Conservation (phyloP, 2,329 filamentous ascomycete species). For the Zasmidium angulare region DNA sequence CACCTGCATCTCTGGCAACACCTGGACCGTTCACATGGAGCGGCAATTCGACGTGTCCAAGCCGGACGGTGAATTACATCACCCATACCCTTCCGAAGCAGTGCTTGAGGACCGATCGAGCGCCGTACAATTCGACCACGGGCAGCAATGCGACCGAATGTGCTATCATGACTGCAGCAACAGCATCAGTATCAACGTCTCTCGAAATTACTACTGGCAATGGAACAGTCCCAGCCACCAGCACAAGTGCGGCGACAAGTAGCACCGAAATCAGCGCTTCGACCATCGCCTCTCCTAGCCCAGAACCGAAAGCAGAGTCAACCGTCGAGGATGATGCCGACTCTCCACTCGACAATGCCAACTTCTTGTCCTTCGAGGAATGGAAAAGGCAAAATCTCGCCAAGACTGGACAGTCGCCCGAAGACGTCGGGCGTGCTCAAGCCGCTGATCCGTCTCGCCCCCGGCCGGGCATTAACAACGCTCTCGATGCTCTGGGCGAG, state of each 20-base stretch:
- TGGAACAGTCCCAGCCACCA: neutral
- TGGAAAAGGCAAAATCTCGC: constrained; percentile 95
- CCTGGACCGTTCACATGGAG: constrained; percentile 6
- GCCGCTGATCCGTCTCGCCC: constrained; percentile 49
- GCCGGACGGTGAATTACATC: constrained; percentile 75
- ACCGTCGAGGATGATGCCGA: constrained; percentile 59
- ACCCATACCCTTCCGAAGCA: constrained; percentile 75
- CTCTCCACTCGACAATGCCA: constrained; percentile 68
- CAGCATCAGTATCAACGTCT: neutral
- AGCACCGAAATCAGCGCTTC: constrained; percentile 1
- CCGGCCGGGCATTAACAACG: constrained; percentile 60
- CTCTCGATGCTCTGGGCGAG: constrained; percentile 77
- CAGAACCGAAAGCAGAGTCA: constrained; percentile 9
- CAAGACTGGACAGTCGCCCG: constrained; percentile 76
- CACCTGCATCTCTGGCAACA: constrained; percentile 1
- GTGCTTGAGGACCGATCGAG: constrained; percentile 67
- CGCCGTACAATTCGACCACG: constrained; percentile 21
- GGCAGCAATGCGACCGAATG: neutral
- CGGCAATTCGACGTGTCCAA: constrained; percentile 43
- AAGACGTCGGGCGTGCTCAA: constrained; percentile 60
- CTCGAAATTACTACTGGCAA: neutral
- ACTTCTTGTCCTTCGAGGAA: constrained; percentile 95
- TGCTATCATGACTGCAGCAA: neutral
- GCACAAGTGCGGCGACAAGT: neutral
- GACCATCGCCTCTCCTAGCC: constrained; percentile 1